Evolutionary conservation across 2,329 filamentous ascomycete genomes (phyloP), one percentile per base, ranked within the genome.

Genomic region (Fonsecaea erecta): DNA sequence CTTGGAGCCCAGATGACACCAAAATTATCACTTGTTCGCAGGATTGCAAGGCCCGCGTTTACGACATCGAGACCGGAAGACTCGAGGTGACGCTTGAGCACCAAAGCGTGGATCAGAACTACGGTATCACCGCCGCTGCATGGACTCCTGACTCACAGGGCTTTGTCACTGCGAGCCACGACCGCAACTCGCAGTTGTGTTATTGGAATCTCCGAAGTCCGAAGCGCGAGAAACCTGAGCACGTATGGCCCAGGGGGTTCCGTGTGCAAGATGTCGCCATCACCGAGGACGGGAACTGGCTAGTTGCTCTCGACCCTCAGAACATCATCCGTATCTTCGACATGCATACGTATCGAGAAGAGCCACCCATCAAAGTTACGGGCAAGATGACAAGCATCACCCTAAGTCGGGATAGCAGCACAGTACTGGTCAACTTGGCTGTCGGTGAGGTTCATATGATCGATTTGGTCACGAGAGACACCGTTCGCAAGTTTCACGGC

Each of bases 1-100:
- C 91, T 1, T 99, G 95, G 92, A 97, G 93, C 74, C 95, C 93
- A 4, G 92, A 99, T 76, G 92, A 96, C 77, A 85, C 85, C 0
- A 91, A 91, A 78, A 83, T 99, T 35, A 87, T 98, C 43, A 94
- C 90, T 16, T 98, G 94, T 75, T 90, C 87, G 16, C 84, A 87
- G 70, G 91, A 96, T 73, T 86, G 85, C 52, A 85, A 84, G 67
- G 92, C 91, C 0, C 85, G 89, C 37, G 78, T 97, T 67, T 97
- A 91, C 90, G 86, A 93, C 76, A 81, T 84, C 16, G 70, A 92
- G 87, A 86, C 84, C 5, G 91, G 91, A 0, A 79, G 80, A 43
- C 81, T 88, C 52, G 80, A 92, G 46, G 83, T 86, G 62, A 86
- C 83, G 8, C 83, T 94, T 16, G 84, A 87, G 58, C 85, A 88